These are phyloP conservation scores for Inga leiocalycina DNA, from an alignment of 306 rosid genomes.

Conservation along the genomic window DNA sequence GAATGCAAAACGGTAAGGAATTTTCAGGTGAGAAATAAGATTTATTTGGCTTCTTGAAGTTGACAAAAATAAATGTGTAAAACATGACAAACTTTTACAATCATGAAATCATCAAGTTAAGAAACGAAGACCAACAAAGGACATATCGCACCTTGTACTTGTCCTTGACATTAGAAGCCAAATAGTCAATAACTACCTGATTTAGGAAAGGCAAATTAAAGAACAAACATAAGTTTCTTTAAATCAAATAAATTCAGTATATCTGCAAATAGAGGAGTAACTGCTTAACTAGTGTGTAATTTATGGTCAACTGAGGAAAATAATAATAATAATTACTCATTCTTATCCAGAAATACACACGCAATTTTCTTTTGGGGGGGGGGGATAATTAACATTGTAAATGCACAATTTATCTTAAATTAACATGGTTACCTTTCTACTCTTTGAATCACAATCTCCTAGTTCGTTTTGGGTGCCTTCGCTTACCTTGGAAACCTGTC, in stretches of 20 bases:
- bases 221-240: not conserved
- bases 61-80: constrained; percentile 5
- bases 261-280: not conserved
- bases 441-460: no score
- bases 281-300: not conserved
- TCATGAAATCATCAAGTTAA: constrained; percentile 21
- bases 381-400: no score
- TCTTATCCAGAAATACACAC: constrained; percentile 7
- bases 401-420: no score
- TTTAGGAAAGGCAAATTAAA: not conserved
- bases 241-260: not conserved
- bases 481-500: no score
- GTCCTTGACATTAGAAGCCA: constrained; percentile 60
- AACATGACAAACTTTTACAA: constrained; percentile 19
- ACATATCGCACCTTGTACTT: constrained; percentile 60
- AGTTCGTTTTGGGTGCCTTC: no score
- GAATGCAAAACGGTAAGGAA: not conserved
- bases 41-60: not conserved
- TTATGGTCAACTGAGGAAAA: not conserved
- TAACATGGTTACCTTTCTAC: no score
- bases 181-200: constrained; percentile 40
- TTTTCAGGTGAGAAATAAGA: not conserved
- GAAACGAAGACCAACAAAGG: constrained; percentile 1
- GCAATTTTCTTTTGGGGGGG: not conserved
- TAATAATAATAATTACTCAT: not conserved